Evolutionary conservation across 768 basidiomycete species (phyloP).

Genomic region (Leccinum arenicola): DNA sequence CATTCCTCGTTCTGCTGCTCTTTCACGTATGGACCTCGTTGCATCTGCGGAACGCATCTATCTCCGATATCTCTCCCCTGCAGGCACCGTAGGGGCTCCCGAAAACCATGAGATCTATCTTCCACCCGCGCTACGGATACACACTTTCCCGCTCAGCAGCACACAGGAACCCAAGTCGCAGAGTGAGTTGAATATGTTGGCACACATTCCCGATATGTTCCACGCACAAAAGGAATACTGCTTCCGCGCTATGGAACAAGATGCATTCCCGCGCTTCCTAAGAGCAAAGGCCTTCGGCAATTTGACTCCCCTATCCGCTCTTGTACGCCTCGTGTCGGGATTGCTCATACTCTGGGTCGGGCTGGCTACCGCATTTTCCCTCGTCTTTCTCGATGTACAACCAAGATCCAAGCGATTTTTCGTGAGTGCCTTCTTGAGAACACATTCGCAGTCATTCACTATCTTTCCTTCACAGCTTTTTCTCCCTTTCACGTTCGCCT

Average conservation of each 20-base stretch:
- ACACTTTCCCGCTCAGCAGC: conserved; percentile 83
- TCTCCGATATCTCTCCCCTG: conserved; percentile 87
- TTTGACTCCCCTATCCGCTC: conserved; percentile 85
- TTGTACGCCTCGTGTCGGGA: conserved; percentile 83
- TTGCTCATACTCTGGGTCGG: conserved; percentile 92
- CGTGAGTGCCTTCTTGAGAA: conserved; percentile 54
- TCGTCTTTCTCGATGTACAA: conserved; percentile 90
- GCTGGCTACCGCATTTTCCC: conserved; percentile 84
- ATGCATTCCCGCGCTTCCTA: conserved; percentile 91
- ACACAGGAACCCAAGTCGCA: conserved; percentile 67
- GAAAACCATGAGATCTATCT: conserved; percentile 99
- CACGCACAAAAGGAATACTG: conserved; percentile 97
- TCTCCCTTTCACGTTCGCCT: conserved; percentile 86
- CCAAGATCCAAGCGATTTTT: conserved; percentile 93
- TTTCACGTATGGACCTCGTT: conserved; percentile 85
- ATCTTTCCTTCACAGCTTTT: conserved; percentile 64
- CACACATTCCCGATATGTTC: conserved; percentile 94
- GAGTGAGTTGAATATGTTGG: conserved; percentile 70
- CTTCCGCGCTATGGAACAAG: conserved; percentile 94
- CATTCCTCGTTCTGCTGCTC: conserved; percentile 88
- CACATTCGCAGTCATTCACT: not conserved
- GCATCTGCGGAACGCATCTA: conserved; percentile 95
- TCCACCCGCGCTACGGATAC: conserved; percentile 87
- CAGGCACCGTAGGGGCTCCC: conserved; percentile 68
- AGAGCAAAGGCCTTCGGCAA: conserved; percentile 98